Percentiles rank a stretch among this genome's conserved stretches.
phyloP scores from a whole-genome alignment of 805 yeast species.

The Candida sanyiensis region DNA sequence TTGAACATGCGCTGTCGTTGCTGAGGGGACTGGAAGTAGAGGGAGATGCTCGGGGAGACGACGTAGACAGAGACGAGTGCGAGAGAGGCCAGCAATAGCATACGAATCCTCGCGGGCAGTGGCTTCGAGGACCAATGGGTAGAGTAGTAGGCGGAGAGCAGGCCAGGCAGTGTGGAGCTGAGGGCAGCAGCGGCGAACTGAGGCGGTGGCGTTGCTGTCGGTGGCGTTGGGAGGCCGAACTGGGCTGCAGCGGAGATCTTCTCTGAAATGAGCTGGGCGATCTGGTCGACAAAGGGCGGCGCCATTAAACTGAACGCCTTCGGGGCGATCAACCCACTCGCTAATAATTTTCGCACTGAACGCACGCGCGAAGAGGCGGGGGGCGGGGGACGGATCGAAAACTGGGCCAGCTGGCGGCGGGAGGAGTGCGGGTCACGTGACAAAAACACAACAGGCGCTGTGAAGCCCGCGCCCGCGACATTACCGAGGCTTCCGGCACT shows the following conservation, averaged over 20 bases:
- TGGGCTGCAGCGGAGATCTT: no score
- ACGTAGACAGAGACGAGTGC: conserved; percentile 27
- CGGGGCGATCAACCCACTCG: no score
- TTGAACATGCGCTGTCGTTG: conserved; percentile 25
- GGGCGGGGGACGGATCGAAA: no score
- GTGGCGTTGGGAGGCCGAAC: not conserved
- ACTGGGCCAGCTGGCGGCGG: no score
- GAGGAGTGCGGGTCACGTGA: no score
- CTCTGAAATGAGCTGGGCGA: not conserved
- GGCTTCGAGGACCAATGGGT: conserved; percentile 22
- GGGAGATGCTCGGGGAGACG: conserved; percentile 25
- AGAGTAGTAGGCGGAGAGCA: conserved; percentile 14
- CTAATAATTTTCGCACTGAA: no score
- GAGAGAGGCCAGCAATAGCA: conserved; percentile 22
- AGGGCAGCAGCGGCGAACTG: not conserved
- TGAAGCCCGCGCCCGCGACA: no score
- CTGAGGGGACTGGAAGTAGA: conserved; percentile 17
- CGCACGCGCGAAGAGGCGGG: no score
- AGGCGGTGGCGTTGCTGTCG: not conserved
- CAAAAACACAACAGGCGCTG: no score
- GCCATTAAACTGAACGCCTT: conserved; percentile 1
- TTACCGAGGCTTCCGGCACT: no score
- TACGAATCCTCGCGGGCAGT: conserved; percentile 13
- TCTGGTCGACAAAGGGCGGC: not conserved
- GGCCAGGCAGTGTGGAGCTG: no score